Evolutionary conservation across 2,329 filamentous ascomycete genomes (phyloP), one percentile per base, ranked within the genome.

Genomic region (Exophiala sp.): DNA sequence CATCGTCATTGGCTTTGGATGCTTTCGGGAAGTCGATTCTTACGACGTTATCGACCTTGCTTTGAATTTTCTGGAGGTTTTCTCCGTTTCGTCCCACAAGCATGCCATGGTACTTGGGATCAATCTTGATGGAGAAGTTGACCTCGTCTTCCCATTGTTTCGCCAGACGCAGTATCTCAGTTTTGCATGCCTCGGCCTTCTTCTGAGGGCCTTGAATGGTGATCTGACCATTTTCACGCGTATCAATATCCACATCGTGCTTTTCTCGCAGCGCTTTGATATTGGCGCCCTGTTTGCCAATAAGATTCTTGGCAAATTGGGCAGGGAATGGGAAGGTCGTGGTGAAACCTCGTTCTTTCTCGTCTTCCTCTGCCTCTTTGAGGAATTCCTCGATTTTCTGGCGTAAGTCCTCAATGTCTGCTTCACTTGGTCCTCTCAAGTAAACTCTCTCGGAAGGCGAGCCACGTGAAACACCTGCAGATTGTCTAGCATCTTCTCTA

Each of bases 201-300:
- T 90, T 89, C 75, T 95, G 89, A 46, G 94, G 92, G 21, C 95
- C 94, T 78, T 95, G 96, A 64, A 99, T 84, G 72, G 96, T 90
- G 46, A 97, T 90, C 73, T 91, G 91, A 62, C 94, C 94, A 65
- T 96, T 89, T 62, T 95, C 86, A 6, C 54, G 53, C 36, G 97
- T 87, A 72, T 96, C 91, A 59, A 99, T 86, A 55, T 87, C 83
- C 43, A 88, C 84, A 65, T 87, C 85, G 55, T 85, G 85, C 65
- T 87, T 84, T 39, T 87, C 84, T 32, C 84, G 81, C 42, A 86
- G 73, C 64, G 84, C 83, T 67, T 83, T 84, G 69, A 87, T 86
- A 68, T 86, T 87, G 64, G 85, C 82, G 47, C 84, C 84, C 36
- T 79, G 78, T 65, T 81, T 81, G 55, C 84, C 84, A 57, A 88